phyloP scores from a whole-genome alignment of 371 early-diverging fungal genomes.

The Blakeslea trispora region DNA sequence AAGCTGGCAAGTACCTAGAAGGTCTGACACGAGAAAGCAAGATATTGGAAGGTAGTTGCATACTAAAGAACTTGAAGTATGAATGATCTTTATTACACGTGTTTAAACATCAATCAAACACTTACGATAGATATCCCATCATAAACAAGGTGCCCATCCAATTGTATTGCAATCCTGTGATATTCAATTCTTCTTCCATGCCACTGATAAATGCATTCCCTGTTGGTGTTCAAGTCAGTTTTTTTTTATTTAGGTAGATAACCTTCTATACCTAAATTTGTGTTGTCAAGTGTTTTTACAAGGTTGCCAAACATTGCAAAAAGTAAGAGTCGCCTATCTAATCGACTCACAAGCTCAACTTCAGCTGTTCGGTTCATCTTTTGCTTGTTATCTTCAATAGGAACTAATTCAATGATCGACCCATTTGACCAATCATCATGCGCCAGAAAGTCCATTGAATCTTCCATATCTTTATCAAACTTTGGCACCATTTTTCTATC shows the following conservation, averaged over 20 bases:
- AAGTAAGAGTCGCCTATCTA: conserved; percentile 39
- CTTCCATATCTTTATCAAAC: neutral
- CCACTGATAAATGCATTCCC: conserved; percentile 54
- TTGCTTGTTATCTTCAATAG: neutral
- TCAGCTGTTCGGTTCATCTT: conserved; percentile 18
- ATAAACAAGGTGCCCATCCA: conserved; percentile 50
- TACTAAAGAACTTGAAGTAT: conserved; percentile 21
- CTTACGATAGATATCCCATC: conserved; percentile 47
- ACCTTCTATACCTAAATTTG: conserved; percentile 35
- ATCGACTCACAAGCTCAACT: conserved; percentile 29
- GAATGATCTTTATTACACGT: no score
- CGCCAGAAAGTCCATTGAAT: neutral
- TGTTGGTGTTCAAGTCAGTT: conserved; percentile 5
- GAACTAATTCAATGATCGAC: neutral
- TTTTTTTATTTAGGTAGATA: neutral
- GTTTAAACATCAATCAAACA: no score
- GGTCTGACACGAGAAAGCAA: conserved; percentile 56
- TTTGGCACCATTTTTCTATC: neutral
- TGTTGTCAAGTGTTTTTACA: conserved; percentile 44
- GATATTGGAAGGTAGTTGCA: conserved; percentile 67
- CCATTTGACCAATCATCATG: neutral
- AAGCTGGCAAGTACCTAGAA: conserved; percentile 50
- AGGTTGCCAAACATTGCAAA: conserved; percentile 53
- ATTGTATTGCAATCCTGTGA: conserved; percentile 43
- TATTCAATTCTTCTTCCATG: conserved; percentile 50